phyloP scores from a whole-genome alignment of 331 rosid genomes.

The Malus hybrid region DNA sequence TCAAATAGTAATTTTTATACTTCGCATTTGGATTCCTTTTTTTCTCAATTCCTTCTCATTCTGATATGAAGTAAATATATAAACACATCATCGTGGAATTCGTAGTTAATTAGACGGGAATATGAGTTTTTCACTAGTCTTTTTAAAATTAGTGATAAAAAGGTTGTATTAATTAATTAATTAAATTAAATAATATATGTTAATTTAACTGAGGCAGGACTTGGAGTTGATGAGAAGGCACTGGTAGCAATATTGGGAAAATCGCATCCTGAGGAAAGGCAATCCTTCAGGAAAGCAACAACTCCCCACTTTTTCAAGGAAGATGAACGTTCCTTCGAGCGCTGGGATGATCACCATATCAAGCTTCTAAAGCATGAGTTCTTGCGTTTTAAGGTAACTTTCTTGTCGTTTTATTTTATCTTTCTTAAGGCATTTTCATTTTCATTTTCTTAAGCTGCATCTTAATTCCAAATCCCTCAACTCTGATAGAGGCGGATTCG shows the following conservation, averaged over 20 bases:
- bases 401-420: not conserved
- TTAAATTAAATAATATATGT: too few species aligned
- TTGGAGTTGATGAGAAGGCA: constrained; percentile 79
- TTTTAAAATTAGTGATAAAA: not conserved
- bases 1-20: too few species aligned
- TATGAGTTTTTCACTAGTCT: not conserved
- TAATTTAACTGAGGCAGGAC: constrained; percentile 34
- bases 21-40: too few species aligned
- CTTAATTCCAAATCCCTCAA: not conserved
- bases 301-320: constrained; percentile 42
- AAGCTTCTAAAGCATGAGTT: constrained; percentile 74
- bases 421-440: not conserved
- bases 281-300: constrained; percentile 44
- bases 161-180: too few species aligned
- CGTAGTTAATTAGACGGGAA: too few species aligned
- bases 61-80: too few species aligned
- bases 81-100: too few species aligned
- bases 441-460: not conserved
- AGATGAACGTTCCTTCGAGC: constrained; percentile 76
- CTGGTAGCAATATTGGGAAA: constrained; percentile 55
- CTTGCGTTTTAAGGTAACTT: constrained; percentile 69
- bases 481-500: too few species aligned
- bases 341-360: constrained; percentile 48
- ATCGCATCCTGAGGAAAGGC: constrained; percentile 53
- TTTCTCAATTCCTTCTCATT: too few species aligned